These are phyloP conservation scores for Acorus calamus DNA, from an alignment of 106 monocot species.

Conservation along the genomic window DNA sequence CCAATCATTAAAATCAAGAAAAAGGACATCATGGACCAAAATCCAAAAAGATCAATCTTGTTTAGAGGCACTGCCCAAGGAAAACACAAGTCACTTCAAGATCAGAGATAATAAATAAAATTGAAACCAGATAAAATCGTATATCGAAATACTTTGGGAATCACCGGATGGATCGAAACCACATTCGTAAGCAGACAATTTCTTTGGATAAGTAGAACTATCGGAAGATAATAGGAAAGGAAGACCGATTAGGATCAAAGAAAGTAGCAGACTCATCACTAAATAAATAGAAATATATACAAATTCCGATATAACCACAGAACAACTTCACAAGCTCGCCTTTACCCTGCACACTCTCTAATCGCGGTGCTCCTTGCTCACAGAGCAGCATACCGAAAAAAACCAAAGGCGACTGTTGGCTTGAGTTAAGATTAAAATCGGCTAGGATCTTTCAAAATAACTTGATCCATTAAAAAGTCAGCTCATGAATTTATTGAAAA, in stretches of 20 bases:
- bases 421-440: too few relatives aligned
- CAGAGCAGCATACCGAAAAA: background rate
- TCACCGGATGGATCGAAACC: slow-evolving; percentile 1
- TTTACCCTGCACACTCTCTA: background rate
- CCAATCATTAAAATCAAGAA: slow-evolving; percentile 13
- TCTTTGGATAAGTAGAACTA: slow-evolving; percentile 10
- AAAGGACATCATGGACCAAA: slow-evolving; percentile 8
- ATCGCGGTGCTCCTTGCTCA: background rate
- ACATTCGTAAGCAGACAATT: slow-evolving; percentile 4
- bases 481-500: too few relatives aligned
- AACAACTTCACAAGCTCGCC: background rate
- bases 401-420: background rate
- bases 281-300: slow-evolving; percentile 12
- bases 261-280: slow-evolving; percentile 3
- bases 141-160: slow-evolving; percentile 2
- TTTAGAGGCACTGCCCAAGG: slow-evolving; percentile 1
- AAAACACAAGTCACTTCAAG: slow-evolving; percentile 1
- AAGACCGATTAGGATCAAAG: slow-evolving; percentile 15
- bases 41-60: slow-evolving; percentile 6
- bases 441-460: too few relatives aligned
- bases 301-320: slow-evolving; percentile 1
- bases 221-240: slow-evolving; percentile 15
- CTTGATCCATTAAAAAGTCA: too few relatives aligned
- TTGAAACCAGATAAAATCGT: slow-evolving; percentile 3
- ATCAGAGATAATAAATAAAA: slow-evolving; percentile 4